These are phyloP conservation scores for Sporothrix inflata DNA, from an alignment of 2,329 filamentous ascomycete genomes.

Conservation along the genomic window DNA sequence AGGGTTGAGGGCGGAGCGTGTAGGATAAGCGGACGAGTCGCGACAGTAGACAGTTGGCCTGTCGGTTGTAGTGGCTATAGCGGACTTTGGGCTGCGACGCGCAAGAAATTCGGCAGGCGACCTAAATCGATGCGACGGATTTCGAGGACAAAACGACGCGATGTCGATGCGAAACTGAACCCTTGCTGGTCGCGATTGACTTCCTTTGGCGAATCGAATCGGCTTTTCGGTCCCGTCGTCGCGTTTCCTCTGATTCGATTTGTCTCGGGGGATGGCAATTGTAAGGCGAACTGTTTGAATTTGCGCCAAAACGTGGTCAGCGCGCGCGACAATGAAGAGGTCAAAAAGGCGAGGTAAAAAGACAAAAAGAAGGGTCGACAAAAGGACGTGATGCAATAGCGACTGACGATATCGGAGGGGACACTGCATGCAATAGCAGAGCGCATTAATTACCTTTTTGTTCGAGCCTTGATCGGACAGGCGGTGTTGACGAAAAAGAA, in stretches of 20 bases:
- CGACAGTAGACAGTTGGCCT: constrained; percentile 23
- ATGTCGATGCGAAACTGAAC: background rate
- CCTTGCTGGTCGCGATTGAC: background rate
- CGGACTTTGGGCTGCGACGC: constrained; percentile 21
- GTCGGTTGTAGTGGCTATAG: background rate
- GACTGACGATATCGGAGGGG: background rate
- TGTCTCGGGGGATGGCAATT: background rate
- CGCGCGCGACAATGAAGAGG: background rate
- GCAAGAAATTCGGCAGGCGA: background rate
- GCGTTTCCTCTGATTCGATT: background rate
- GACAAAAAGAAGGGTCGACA: background rate
- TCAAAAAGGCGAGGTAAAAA: background rate
- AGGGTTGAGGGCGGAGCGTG: background rate
- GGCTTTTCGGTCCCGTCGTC: background rate
- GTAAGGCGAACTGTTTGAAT: background rate
- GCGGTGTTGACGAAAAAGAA: constrained; percentile 1
- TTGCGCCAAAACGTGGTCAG: background rate
- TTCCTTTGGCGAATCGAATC: background rate
- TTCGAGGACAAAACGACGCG: background rate
- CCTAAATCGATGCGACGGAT: constrained; percentile 20
- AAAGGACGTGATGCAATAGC: background rate
- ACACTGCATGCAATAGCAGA: constrained; percentile 19
- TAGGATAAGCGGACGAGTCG: background rate
- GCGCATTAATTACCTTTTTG: constrained; percentile 17
- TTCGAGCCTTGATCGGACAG: background rate